Base-by-base conservation (phyloP, 805 yeast species). In the Barnettozyma pratensis region DNA sequence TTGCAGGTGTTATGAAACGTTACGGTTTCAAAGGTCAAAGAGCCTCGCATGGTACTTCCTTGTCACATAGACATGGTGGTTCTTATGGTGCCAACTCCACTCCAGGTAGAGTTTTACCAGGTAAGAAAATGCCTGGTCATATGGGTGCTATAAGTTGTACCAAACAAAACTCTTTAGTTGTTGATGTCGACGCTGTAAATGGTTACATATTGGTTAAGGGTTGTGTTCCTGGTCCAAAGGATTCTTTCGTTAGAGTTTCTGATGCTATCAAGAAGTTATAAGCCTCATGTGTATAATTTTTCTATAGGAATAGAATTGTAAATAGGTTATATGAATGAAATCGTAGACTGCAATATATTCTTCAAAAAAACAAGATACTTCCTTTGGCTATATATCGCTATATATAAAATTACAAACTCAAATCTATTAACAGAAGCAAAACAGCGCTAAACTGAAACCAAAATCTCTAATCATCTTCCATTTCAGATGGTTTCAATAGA, bases 81-180 rank as follows among this genome's bases (percentile, higher is more conserved):
- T 91, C 97, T 32, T 90, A 86, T 60, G 99, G 99, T 80, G 89
- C 85, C 67, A 87, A 87, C 62, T 96, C 94, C 56, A 85, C 88
- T 53, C 99, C 99, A 11, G 97, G 96, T 62, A 86, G 99, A 73
- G 88, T 90, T 46, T 73, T 90, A 53, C 98, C 97, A 12, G 98
- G 97, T 27, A 91, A 88, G 72, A 92, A 90, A 70, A 92, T 94
- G 99, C 96, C 98, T 36, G 99, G 99, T 55, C 87, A 87, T 67
- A 85, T 91, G 94, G 99, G 99, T 56, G 83, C 80, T 53, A 75
- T 78, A 47, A 74, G 73, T 57, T 77, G 79, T 52, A 92, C 98
- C 4, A 78, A 81, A 28, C 86, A 82, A 65, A 91, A 89, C 65
- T 74, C 82, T 28, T 76, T 83, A 63, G 83, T 94, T 26, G 72